Evolutionary conservation across 164 flowering plant species (phyloP).

Genomic region (Magnolia sinica): DNA sequence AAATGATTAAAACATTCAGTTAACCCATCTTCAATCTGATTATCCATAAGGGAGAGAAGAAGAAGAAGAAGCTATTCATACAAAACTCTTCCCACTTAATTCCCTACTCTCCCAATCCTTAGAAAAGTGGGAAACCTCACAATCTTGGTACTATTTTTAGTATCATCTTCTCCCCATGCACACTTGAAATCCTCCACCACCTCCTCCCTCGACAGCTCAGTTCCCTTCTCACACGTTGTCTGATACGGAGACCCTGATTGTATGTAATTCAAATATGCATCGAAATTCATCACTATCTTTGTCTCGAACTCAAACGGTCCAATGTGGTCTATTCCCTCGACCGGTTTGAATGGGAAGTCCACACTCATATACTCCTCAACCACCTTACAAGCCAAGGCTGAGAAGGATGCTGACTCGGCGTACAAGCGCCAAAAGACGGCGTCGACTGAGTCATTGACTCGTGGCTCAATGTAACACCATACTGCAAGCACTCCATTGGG

Average conservation of each 20-base stretch:
- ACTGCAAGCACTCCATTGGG: slow-evolving; percentile 56
- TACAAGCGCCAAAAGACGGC: slow-evolving; percentile 11
- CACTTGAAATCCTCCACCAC: slow-evolving; percentile 36
- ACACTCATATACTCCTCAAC: slow-evolving; percentile 44
- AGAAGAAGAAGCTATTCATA: too few relatives aligned
- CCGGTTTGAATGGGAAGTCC: slow-evolving; percentile 68
- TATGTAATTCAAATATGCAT: slow-evolving; percentile 39
- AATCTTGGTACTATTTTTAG: slow-evolving; percentile 26
- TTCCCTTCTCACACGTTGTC: slow-evolving; percentile 52
- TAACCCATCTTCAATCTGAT: too few relatives aligned
- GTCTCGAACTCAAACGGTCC: slow-evolving; percentile 54
- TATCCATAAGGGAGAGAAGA: too few relatives aligned
- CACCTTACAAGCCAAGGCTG: slow-evolving; percentile 47
- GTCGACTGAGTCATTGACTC: slow-evolving; percentile 30
- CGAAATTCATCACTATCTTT: slow-evolving; percentile 50
- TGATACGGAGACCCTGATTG: slow-evolving; percentile 74
- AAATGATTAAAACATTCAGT: too few relatives aligned
- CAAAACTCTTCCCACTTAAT: not conserved
- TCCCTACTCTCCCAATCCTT: slow-evolving; percentile 17
- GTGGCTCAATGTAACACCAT: slow-evolving; percentile 49
- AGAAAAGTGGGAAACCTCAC: slow-evolving; percentile 38
- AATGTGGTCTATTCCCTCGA: slow-evolving; percentile 55
- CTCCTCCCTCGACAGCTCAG: slow-evolving; percentile 47
- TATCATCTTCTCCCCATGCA: slow-evolving; percentile 47
- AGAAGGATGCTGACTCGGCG: slow-evolving; percentile 36